Conservation (phyloP, 257 asterid species). For the Cinchona pubescens region DNA sequence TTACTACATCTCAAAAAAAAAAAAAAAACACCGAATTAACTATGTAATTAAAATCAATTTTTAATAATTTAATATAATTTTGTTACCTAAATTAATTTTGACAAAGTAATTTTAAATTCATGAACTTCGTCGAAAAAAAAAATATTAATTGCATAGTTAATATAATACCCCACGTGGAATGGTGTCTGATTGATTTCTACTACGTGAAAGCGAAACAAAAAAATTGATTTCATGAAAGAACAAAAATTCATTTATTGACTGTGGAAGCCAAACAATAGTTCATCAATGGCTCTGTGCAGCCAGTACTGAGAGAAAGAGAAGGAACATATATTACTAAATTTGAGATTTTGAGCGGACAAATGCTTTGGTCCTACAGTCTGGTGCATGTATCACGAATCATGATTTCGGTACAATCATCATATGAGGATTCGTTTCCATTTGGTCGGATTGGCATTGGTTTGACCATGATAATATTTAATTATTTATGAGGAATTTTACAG, state of each 20-base stretch:
- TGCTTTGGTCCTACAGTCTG: constrained; percentile 26
- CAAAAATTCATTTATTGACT: constrained; percentile 33
- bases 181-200: not conserved
- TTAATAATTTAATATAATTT: too few species aligned
- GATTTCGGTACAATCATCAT: not conserved
- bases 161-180: constrained; percentile 21
- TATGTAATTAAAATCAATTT: too few species aligned
- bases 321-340: constrained; percentile 12
- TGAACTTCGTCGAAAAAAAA: too few species aligned
- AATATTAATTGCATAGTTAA: too few species aligned
- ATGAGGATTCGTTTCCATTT: not conserved
- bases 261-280: constrained; percentile 20
- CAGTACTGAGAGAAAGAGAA: constrained; percentile 1
- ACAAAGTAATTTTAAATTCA: too few species aligned
- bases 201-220: not conserved
- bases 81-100: too few species aligned
- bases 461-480: not conserved
- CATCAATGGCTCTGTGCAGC: constrained; percentile 28
- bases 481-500: not conserved
- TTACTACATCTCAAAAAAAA: too few species aligned
- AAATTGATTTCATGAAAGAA: not conserved
- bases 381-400: not conserved
- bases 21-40: too few species aligned
- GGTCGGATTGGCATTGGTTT: constrained; percentile 5
- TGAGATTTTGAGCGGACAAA: constrained; percentile 18